Evolutionary conservation across 169 alveolate species (phyloP).

Genomic region (Plasmodium cynomolgi): DNA sequence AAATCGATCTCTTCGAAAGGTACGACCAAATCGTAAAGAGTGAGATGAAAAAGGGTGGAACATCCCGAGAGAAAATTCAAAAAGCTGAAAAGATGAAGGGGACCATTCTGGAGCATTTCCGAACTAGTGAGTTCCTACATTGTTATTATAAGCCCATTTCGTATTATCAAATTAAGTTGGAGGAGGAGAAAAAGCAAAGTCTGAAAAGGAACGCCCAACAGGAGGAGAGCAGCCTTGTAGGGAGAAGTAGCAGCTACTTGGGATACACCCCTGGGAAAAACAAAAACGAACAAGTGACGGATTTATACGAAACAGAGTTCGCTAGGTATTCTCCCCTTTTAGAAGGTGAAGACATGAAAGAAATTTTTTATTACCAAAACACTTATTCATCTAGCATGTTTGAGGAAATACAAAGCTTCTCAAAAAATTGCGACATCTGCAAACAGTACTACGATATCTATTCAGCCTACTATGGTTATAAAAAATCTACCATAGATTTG

Average conservation of each 20-base stretch:
- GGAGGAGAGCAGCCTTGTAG: not conserved
- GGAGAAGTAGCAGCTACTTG: not conserved
- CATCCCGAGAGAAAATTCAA: conserved; percentile 3
- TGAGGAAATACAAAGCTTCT: conserved; percentile 68
- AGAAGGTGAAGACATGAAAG: conserved; percentile 50
- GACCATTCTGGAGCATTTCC: conserved; percentile 35
- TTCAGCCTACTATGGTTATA: conserved; percentile 72
- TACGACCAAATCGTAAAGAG: conserved; percentile 43
- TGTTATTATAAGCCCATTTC: conserved; percentile 72
- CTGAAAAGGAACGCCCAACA: not conserved
- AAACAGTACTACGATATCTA: conserved; percentile 73
- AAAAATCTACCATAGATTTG: conserved; percentile 37
- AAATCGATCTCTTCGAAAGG: conserved; percentile 46
- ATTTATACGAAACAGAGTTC: conserved; percentile 35
- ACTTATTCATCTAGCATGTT: conserved; percentile 50
- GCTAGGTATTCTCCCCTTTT: conserved; percentile 32
- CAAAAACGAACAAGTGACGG: not conserved
- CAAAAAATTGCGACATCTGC: conserved; percentile 65
- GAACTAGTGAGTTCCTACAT: conserved; percentile 48
- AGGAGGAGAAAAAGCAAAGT: conserved; percentile 27
- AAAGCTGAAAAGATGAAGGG: conserved; percentile 27
- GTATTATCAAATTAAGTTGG: conserved; percentile 47
- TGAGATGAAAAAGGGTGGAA: conserved; percentile 9
- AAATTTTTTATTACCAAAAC: conserved; percentile 57
- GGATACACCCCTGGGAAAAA: not conserved